Percentiles rank a stretch among this genome's conserved stretches.
Conservation (phyloP, 1,284 basidiomycete genomes). For the Puccinia polysora region DNA sequence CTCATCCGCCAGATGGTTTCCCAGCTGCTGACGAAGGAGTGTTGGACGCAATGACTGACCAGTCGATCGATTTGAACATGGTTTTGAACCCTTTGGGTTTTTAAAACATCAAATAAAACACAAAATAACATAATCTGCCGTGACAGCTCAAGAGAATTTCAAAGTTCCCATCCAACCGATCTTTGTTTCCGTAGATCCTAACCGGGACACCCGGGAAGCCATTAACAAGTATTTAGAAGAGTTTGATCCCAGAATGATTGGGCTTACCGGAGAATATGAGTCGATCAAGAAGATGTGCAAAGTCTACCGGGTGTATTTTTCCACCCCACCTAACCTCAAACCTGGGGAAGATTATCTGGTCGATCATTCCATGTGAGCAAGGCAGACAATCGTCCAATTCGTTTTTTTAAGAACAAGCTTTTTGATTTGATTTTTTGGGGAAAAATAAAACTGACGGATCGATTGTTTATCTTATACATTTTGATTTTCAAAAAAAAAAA, state of each 20-base stretch:
- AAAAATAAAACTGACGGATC: too few relatives aligned
- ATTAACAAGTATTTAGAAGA: slow-evolving; percentile 63
- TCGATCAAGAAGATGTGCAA: slow-evolving; percentile 83
- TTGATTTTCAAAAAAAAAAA: too few relatives aligned
- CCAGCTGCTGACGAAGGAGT: not conserved
- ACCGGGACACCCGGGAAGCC: slow-evolving; percentile 69
- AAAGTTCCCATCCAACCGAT: slow-evolving; percentile 62
- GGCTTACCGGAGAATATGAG: slow-evolving; percentile 81
- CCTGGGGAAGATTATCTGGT: slow-evolving; percentile 86
- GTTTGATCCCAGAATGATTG: slow-evolving; percentile 85
- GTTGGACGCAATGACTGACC: not conserved
- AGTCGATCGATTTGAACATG: too few relatives aligned
- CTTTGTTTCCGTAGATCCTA: slow-evolving; percentile 94
- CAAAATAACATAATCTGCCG: not conserved
- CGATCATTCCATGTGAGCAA: slow-evolving; percentile 61
- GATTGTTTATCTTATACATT: too few relatives aligned
- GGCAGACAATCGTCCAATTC: not conserved
- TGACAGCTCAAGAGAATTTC: slow-evolving; percentile 54
- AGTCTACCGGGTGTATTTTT: slow-evolving; percentile 96
- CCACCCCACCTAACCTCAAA: slow-evolving; percentile 75
- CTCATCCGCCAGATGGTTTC: not conserved
- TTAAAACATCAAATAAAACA: slow-evolving; percentile 41
- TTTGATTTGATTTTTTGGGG: not conserved
- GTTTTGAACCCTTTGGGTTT: too few relatives aligned
- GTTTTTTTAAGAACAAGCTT: slow-evolving; percentile 8